Conservation (phyloP, 768 basidiomycete genomes). For the Saitozyma sp. region DNA sequence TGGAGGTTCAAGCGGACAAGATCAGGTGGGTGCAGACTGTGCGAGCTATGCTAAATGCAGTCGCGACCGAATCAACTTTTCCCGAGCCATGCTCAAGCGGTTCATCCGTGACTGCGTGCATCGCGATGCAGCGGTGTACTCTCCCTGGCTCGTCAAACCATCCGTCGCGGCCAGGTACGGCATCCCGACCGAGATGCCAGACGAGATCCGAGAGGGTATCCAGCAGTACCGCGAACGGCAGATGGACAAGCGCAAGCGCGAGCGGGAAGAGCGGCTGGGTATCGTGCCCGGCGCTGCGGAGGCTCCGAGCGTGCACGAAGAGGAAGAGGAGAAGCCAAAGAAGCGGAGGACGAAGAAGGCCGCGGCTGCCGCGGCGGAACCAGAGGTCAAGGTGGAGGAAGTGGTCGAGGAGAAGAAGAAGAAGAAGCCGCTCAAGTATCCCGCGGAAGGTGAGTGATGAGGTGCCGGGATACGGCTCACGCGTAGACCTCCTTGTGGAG, state of each 20-base stretch:
- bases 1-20: constrained; percentile 75
- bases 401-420: constrained; percentile 40
- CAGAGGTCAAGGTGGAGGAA: constrained; percentile 25
- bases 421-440: constrained; percentile 49
- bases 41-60: constrained; percentile 54
- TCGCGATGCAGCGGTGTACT: constrained; percentile 85
- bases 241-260: constrained; percentile 89
- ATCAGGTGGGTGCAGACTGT: constrained; percentile 65
- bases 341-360: constrained; percentile 27
- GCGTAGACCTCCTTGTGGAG: constrained; percentile 46
- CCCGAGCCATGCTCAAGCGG: constrained; percentile 92
- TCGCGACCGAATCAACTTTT: constrained; percentile 92
- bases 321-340: constrained; percentile 25
- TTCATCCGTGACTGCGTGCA: constrained; percentile 95
- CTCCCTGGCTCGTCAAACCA: constrained; percentile 93
- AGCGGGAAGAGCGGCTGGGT: constrained; percentile 40
- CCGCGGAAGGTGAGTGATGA: constrained; percentile 46
- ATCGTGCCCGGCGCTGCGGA: constrained; percentile 14
- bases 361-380: constrained; percentile 20
- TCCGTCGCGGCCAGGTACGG: constrained; percentile 80
- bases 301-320: constrained; percentile 10
- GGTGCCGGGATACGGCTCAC: constrained; percentile 7
- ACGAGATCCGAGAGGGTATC: constrained; percentile 74
- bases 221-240: constrained; percentile 80
- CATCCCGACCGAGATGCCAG: constrained; percentile 80